phyloP scores from a whole-genome alignment of 305 asterid species.

The Fraxinus dipetala region DNA sequence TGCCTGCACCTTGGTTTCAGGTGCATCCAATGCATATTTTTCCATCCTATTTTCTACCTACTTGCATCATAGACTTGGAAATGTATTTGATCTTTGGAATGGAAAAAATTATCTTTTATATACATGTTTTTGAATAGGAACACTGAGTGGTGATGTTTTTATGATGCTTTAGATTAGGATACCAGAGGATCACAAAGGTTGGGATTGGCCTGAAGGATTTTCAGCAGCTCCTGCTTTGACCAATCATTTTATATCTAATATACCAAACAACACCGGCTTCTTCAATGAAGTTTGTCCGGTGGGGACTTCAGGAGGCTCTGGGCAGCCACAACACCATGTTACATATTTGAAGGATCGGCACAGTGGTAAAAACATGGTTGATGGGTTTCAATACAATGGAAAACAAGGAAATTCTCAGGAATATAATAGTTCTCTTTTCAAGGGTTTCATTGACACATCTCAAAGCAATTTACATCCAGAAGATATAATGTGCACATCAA shows the following conservation, averaged over 20 bases:
- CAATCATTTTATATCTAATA: constrained; percentile 27
- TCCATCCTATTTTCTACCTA: constrained; percentile 2
- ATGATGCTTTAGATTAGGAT: constrained; percentile 46
- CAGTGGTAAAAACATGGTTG: constrained; percentile 23
- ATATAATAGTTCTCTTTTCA: constrained; percentile 21
- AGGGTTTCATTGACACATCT: constrained; percentile 23
- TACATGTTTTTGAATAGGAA: constrained; percentile 28
- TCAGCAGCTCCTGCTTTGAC: constrained; percentile 32
- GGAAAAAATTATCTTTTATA: constrained; percentile 23
- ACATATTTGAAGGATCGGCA: constrained; percentile 30
- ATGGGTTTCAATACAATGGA: constrained; percentile 24
- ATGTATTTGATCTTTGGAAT: constrained; percentile 17
- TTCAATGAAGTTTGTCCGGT: constrained; percentile 29
- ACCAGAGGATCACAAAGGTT: constrained; percentile 54
- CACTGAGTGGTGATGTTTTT: constrained; percentile 32
- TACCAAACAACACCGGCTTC: constrained; percentile 28
- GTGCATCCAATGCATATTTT: background rate
- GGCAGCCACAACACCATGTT: constrained; percentile 28
- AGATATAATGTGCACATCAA: constrained; percentile 27
- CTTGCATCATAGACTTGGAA: background rate
- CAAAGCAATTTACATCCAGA: constrained; percentile 25
- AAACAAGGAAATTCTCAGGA: constrained; percentile 31
- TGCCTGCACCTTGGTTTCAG: background rate
- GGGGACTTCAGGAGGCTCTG: constrained; percentile 32
- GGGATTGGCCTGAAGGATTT: constrained; percentile 68